phyloP scores from a whole-genome alignment of 2,329 filamentous ascomycete genomes.

The Pestalotiopsis sp. region DNA sequence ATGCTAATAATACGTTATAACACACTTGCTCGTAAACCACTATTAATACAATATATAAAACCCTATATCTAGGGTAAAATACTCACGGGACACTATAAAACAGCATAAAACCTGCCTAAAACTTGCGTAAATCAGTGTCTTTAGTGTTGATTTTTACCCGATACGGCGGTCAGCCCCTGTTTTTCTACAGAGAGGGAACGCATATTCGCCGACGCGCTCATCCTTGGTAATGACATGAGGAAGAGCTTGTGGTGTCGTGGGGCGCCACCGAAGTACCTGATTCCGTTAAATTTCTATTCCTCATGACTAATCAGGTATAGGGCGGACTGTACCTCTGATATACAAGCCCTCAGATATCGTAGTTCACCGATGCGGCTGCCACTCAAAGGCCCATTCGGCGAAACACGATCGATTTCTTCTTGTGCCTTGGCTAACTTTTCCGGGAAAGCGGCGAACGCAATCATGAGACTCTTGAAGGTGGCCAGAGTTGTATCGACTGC shows the following conservation, averaged over 20 bases:
- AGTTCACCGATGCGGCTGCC: not conserved
- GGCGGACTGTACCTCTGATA: conserved; percentile 4
- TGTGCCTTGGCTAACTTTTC: conserved; percentile 6
- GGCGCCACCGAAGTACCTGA: conserved; percentile 1
- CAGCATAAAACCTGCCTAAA: too few relatives aligned
- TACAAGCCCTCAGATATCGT: conserved; percentile 6
- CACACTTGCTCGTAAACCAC: too few relatives aligned
- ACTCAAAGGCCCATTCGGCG: not conserved
- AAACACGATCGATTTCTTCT: not conserved
- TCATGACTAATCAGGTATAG: too few relatives aligned
- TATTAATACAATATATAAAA: too few relatives aligned
- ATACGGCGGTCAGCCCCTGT: too few relatives aligned
- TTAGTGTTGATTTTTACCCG: too few relatives aligned
- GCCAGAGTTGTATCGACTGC: conserved; percentile 10
- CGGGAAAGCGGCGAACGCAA: conserved; percentile 9
- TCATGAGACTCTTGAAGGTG: conserved; percentile 12
- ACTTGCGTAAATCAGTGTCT: too few relatives aligned
- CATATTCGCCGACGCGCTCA: not conserved
- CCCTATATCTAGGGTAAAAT: too few relatives aligned
- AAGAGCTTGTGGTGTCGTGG: not conserved
- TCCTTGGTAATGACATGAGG: conserved; percentile 10
- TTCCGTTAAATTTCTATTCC: not conserved
- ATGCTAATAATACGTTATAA: too few relatives aligned
- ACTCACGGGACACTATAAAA: too few relatives aligned
- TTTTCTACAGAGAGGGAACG: not conserved